Base-by-base conservation (phyloP, 768 basidiomycete genomes). In the Tremella fuciformis region DNA sequence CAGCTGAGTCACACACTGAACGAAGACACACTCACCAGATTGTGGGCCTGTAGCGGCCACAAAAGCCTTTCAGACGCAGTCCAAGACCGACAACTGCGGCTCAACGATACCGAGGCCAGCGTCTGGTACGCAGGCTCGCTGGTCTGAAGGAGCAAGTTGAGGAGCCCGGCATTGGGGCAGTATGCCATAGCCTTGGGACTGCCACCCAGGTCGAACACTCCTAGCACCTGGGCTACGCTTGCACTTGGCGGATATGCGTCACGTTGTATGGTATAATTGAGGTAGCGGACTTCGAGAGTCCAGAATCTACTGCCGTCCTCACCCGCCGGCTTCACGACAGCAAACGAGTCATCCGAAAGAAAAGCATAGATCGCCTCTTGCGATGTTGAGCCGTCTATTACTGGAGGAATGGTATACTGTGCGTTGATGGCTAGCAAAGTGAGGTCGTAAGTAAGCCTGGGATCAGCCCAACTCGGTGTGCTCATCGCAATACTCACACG, bases 361-460 rank as follows among this genome's bases (percentile, higher is more conserved):
- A 63, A 63, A 1, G 57, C 46, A 48, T 59, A 63, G 16, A 55
- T 16, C 25, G 57, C 53, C 4, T 46, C 11, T 8, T 26, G 18
- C 24, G n/a, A 19, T 8, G 62, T 59, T 13, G 53, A 16, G 11
- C 42, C 57, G 22, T 58, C 37, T 4, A 13, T 19, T 2, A 54
- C 47, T 13, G 62, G 57, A 13, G 62, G 58, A 15, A 63, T 26
- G 8, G 58, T 55, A 26, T 37, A 63, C 24, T 63, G 62, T 2
- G 62, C 62, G 34, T 63, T 63, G 49, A 63, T 63, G 9, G 62
- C 62, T 21, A 63, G 58, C 0, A 59, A 41, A 24, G 58, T 57
- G 7, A 63, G 49, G 15, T 63, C 58, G 42, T 63, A 47, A 8
- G n/a, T 22, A 13, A 53, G 26, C 8, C 61, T 63, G 37, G 16